Conservation (phyloP, 2,329 filamentous ascomycete species). For the Scedosporium apiospermum region DNA sequence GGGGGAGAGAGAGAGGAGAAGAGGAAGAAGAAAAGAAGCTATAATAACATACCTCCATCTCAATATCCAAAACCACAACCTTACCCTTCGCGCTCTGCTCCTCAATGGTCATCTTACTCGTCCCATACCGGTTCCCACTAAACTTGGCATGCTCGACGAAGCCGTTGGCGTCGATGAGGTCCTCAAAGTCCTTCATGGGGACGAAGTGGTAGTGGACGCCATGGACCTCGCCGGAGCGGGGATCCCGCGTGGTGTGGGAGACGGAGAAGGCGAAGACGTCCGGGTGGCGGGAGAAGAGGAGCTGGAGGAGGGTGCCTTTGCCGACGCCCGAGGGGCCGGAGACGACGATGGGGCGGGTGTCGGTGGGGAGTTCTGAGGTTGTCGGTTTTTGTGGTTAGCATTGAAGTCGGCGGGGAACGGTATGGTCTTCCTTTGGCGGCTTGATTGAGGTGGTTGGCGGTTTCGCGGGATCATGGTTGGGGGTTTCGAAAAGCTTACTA, state of each 20-base stretch:
- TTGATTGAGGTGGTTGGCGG: no score
- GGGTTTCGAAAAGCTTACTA: no score
- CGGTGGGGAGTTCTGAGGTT: conserved; percentile 22
- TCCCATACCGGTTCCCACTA: conserved; percentile 80
- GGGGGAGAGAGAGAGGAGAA: background rate
- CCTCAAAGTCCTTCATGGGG: conserved; percentile 54
- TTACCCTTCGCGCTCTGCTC: conserved; percentile 61
- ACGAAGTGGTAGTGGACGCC: conserved; percentile 78
- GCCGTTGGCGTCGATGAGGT: conserved; percentile 55
- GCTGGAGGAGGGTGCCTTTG: conserved; percentile 70
- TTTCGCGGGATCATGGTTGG: no score
- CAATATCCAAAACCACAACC: conserved; percentile 84
- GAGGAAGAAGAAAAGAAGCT: background rate
- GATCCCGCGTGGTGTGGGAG: conserved; percentile 71
- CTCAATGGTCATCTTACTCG: conserved; percentile 68
- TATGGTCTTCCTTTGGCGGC: background rate
- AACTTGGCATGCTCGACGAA: conserved; percentile 87
- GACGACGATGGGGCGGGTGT: conserved; percentile 62
- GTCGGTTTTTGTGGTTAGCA: background rate
- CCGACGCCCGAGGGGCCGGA: conserved; percentile 72
- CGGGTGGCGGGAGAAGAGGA: conserved; percentile 51
- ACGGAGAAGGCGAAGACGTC: conserved; percentile 46
- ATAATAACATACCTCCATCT: conserved; percentile 66
- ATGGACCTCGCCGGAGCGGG: conserved; percentile 64
- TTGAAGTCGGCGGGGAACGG: background rate